Conservation (phyloP, 108 stramenopile genomes). For the Stephanodiscus minutulus region DNA sequence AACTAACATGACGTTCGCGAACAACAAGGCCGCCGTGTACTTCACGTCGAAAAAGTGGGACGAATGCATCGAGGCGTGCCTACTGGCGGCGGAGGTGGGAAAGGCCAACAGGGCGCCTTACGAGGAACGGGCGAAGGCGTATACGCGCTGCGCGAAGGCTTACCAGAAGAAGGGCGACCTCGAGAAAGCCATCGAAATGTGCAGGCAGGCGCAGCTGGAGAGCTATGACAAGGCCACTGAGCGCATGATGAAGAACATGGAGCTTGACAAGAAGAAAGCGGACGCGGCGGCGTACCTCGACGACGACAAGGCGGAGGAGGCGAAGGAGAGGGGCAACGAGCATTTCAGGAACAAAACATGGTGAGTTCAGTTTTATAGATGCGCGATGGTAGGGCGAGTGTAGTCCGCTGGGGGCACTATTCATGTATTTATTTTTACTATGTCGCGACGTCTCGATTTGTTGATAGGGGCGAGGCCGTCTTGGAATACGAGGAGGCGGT, state of each 20-base stretch:
- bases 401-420: not conserved
- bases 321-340: constrained; percentile 97
- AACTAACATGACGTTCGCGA: constrained; percentile 93
- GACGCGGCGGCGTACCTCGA: constrained; percentile 90
- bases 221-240: constrained; percentile 87
- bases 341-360: constrained; percentile 91
- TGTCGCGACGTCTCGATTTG: not conserved
- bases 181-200: constrained; percentile 89
- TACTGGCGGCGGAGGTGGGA: constrained; percentile 90
- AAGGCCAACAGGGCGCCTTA: constrained; percentile 89
- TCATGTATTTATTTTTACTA: not conserved
- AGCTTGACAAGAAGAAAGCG: constrained; percentile 93
- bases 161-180: constrained; percentile 91
- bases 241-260: constrained; percentile 91
- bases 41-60: constrained; percentile 93
- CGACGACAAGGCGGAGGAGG: constrained; percentile 95
- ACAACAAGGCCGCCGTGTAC: constrained; percentile 97
- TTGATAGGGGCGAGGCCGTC: constrained; percentile 67
- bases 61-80: constrained; percentile 81
- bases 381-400: not conserved
- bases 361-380: constrained; percentile 17
- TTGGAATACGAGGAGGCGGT: constrained; percentile 94
- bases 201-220: constrained; percentile 87
- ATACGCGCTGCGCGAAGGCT: constrained; percentile 91
- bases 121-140: constrained; percentile 95